Evolutionary conservation across 768 basidiomycete genomes (phyloP).

Genomic region (Lyophyllum decastes): DNA sequence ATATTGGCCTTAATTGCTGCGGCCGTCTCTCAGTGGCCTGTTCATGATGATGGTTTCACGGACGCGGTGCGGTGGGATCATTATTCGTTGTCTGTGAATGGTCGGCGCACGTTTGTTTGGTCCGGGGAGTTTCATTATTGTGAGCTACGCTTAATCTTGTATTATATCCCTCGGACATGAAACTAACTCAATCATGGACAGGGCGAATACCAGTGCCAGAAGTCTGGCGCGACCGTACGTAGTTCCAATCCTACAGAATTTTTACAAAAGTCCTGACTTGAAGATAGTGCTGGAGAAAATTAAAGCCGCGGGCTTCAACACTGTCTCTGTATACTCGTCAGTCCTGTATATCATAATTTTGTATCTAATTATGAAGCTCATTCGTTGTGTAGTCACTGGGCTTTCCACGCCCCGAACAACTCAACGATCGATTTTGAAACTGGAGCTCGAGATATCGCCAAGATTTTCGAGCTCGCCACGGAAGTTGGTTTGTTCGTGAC

Average conservation of each 20-base stretch:
- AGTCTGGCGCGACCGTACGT: conserved; percentile 10
- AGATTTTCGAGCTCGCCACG: conserved; percentile 6
- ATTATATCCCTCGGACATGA: neutral
- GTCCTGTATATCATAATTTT: neutral
- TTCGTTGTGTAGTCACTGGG: neutral
- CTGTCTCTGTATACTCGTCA: conserved; percentile 10
- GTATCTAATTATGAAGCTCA: neutral
- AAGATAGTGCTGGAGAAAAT: conserved; percentile 8
- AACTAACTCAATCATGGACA: neutral
- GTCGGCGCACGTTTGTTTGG: conserved; percentile 10
- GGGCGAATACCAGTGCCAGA: conserved; percentile 12
- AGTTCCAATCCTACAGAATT: neutral
- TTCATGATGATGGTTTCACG: conserved; percentile 5
- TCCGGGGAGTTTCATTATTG: conserved; percentile 13
- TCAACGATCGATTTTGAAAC: conserved; percentile 12
- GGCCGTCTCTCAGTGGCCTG: conserved; percentile 6
- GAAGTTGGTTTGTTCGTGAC: conserved; percentile 11
- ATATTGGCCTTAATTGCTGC: neutral
- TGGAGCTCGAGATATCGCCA: conserved; percentile 5
- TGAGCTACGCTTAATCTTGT: neutral
- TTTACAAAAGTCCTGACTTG: too few species aligned
- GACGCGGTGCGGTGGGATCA: conserved; percentile 8
- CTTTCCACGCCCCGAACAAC: conserved; percentile 12
- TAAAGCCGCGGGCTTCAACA: conserved; percentile 11
- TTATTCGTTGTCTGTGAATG: conserved; percentile 9